Evolutionary conservation across 2,329 filamentous ascomycete species (phyloP).

Genomic region (Phialophora verrucosa): DNA sequence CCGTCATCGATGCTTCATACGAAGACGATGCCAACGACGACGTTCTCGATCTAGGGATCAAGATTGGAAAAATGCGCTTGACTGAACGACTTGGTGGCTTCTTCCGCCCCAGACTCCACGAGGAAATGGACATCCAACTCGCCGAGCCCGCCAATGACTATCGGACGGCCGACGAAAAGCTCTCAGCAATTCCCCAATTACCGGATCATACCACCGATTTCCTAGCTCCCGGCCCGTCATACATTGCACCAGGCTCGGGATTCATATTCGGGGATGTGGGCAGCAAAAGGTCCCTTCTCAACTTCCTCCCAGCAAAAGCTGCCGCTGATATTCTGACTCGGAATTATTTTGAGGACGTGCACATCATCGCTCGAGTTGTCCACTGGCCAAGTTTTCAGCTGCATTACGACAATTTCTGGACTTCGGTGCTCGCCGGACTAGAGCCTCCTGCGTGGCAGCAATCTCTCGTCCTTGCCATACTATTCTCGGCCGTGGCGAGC

Average conservation of each 20-base stretch:
- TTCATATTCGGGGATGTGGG: conserved; percentile 67
- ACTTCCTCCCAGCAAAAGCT: conserved; percentile 64
- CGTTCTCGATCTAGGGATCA: conserved; percentile 73
- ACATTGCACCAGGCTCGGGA: conserved; percentile 70
- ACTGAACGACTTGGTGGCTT: conserved; percentile 76
- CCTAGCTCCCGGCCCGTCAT: conserved; percentile 68
- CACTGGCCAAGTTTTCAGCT: conserved; percentile 71
- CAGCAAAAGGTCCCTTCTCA: conserved; percentile 59
- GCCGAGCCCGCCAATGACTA: conserved; percentile 25
- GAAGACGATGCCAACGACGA: conserved; percentile 69
- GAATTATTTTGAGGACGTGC: conserved; percentile 72
- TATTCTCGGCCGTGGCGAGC: conserved; percentile 73
- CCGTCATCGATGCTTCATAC: conserved; percentile 70
- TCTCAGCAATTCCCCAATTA: conserved; percentile 21
- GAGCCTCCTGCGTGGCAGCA: conserved; percentile 70
- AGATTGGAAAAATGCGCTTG: conserved; percentile 73
- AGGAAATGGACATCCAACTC: conserved; percentile 55
- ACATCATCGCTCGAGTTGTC: conserved; percentile 70
- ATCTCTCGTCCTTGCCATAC: conserved; percentile 70
- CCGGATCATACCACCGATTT: conserved; percentile 49
- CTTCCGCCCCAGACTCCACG: conserved; percentile 70
- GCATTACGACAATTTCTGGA: conserved; percentile 70
- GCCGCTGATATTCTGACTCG: conserved; percentile 67
- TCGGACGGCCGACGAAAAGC: conserved; percentile 30
- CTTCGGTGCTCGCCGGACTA: conserved; percentile 61